These are phyloP conservation scores for Peniophora sp. DNA, from an alignment of 1,284 basidiomycete genomes.

Conservation along the genomic window DNA sequence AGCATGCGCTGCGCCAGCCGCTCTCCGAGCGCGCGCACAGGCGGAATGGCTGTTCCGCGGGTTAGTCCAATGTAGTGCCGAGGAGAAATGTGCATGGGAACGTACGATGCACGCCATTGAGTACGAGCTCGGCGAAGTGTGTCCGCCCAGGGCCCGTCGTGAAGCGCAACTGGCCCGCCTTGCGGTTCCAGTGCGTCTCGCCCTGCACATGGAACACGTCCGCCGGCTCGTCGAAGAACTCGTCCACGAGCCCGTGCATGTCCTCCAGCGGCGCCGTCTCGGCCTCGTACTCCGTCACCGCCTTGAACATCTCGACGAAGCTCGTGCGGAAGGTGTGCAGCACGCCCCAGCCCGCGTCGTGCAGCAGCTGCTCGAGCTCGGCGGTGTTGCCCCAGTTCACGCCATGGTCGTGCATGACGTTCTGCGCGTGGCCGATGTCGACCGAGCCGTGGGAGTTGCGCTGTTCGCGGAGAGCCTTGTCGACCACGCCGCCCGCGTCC, in stretches of 20 bases:
- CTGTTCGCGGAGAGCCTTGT: not conserved
- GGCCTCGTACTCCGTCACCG: not conserved
- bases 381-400: not conserved
- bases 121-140: not conserved
- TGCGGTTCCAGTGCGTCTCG: constrained; percentile 1
- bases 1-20: not conserved
- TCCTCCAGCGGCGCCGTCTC: not conserved
- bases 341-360: not conserved
- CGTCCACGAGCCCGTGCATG: not conserved
- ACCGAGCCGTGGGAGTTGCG: not conserved
- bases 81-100: not conserved
- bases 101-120: not conserved
- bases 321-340: not conserved
- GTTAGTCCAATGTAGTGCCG: not conserved
- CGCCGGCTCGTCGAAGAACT: not conserved
- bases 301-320: constrained; percentile 1
- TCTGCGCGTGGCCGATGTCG: not conserved
- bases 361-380: not conserved
- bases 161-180: not conserved
- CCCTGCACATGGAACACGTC: not conserved
- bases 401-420: not conserved
- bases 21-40: not conserved
- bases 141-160: not conserved
- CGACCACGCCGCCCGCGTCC: not conserved
- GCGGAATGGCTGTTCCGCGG: not conserved